These are phyloP conservation scores for Aspergillus eucalypticola DNA, from an alignment of 2,329 filamentous ascomycete genomes.

Conservation along the genomic window DNA sequence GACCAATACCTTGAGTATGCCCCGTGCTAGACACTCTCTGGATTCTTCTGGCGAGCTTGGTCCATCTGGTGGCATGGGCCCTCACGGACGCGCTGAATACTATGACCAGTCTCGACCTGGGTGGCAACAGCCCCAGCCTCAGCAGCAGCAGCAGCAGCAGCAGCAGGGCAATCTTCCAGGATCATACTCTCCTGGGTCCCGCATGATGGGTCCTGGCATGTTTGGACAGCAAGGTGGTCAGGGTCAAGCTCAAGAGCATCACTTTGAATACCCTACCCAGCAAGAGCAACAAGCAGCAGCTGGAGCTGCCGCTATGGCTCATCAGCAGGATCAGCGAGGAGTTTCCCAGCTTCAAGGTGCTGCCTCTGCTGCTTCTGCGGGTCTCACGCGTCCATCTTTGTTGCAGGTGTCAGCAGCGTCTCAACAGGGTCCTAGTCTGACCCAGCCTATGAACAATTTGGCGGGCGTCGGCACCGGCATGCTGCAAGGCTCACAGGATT, in stretches of 20 bases:
- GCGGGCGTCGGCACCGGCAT: conserved; percentile 63
- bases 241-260: conserved; percentile 44
- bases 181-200: conserved; percentile 45
- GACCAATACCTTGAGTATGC: conserved; percentile 89
- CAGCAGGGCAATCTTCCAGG: conserved; percentile 34
- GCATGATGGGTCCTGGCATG: conserved; percentile 38
- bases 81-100: conserved; percentile 40
- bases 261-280: conserved; percentile 45
- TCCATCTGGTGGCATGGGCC: conserved; percentile 32
- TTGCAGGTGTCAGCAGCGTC: conserved; percentile 50
- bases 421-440: conserved; percentile 47
- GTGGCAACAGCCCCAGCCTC: conserved; percentile 33
- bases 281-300: conserved; percentile 51
- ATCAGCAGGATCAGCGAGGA: conserved; percentile 66
- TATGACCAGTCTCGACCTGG: conserved; percentile 42
- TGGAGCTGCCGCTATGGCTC: conserved; percentile 48
- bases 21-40: conserved; percentile 39
- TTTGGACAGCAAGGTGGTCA: conserved; percentile 40
- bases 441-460: conserved; percentile 58
- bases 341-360: conserved; percentile 68
- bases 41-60: conserved; percentile 36
- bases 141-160: conserved; percentile 36
- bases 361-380: conserved; percentile 59
- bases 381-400: conserved; percentile 49
- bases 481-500: conserved; percentile 54